Evolutionary conservation across 495 filamentous ascomycete species (phyloP).

Genomic region (Penicillium coprophilum): DNA sequence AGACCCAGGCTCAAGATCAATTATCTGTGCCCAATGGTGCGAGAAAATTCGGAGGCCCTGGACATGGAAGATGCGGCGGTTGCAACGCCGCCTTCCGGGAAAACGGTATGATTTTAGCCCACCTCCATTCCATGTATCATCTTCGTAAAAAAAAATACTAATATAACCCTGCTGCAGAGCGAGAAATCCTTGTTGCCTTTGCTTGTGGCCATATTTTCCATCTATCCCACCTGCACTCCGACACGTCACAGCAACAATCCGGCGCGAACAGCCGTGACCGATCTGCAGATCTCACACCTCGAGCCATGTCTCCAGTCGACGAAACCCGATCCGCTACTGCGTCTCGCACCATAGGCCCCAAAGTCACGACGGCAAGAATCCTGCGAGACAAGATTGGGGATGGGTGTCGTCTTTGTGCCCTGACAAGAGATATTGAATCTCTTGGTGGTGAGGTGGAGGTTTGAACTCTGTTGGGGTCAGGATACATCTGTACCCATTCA

Average conservation of each 20-base stretch:
- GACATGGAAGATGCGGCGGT: slow-evolving; percentile 51
- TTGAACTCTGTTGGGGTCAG: slow-evolving; percentile 6
- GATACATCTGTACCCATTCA: neutral
- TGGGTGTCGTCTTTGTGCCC: slow-evolving; percentile 67
- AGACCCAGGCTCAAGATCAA: slow-evolving; percentile 26
- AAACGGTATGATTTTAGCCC: slow-evolving; percentile 43
- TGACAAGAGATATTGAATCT: slow-evolving; percentile 41
- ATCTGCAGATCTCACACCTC: slow-evolving; percentile 31
- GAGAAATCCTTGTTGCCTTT: slow-evolving; percentile 82
- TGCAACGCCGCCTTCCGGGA: slow-evolving; percentile 59
- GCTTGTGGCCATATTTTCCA: slow-evolving; percentile 93
- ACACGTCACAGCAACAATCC: slow-evolving; percentile 35
- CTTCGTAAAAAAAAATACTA: neutral
- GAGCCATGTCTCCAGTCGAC: slow-evolving; percentile 28
- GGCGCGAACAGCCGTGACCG: slow-evolving; percentile 13
- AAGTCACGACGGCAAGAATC: slow-evolving; percentile 85
- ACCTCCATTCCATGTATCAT: neutral
- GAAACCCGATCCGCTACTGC: slow-evolving; percentile 29
- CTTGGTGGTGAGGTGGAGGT: slow-evolving; percentile 27
- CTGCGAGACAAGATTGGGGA: slow-evolving; percentile 67
- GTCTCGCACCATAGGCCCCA: slow-evolving; percentile 69
- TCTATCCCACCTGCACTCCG: slow-evolving; percentile 67
- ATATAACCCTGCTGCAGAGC: slow-evolving; percentile 46
- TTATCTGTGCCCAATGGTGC: slow-evolving; percentile 18
- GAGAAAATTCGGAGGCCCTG: slow-evolving; percentile 24